phyloP scores from a whole-genome alignment of 2,329 filamentous ascomycete genomes.

The Xylaria sp. region DNA sequence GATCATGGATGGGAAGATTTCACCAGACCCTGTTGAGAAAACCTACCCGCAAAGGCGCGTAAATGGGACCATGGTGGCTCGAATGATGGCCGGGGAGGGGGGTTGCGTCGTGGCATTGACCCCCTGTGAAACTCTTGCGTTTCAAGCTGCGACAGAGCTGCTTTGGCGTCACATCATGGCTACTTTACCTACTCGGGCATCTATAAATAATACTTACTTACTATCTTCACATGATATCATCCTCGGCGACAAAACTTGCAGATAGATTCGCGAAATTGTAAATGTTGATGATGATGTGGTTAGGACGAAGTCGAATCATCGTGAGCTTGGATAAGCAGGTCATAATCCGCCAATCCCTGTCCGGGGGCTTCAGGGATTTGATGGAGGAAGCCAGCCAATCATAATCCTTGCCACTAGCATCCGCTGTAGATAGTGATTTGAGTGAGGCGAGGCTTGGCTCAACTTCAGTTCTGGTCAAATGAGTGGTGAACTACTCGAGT shows the following conservation, averaged over 20 bases:
- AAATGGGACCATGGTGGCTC: conserved; percentile 5
- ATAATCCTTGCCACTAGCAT: neutral
- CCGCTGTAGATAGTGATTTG: too few relatives aligned
- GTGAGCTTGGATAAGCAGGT: neutral
- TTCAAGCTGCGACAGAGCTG: conserved; percentile 53
- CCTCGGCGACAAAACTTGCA: neutral
- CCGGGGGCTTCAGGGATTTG: neutral
- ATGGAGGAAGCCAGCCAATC: neutral
- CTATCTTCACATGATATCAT: neutral
- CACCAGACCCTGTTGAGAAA: neutral
- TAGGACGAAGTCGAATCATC: neutral
- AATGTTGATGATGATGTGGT: neutral
- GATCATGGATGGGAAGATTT: too few relatives aligned
- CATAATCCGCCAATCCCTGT: neutral
- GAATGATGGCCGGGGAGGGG: conserved; percentile 17
- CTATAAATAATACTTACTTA: neutral
- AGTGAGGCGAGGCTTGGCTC: too few relatives aligned
- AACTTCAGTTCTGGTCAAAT: too few relatives aligned
- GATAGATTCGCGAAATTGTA: neutral
- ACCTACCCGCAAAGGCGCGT: conserved; percentile 1
- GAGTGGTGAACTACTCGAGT: too few relatives aligned
- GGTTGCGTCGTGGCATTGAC: conserved; percentile 14
- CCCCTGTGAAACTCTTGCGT: conserved; percentile 47
- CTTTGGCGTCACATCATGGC: conserved; percentile 26
- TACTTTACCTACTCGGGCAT: conserved; percentile 7